Percentiles rank a stretch among this genome's conserved stretches.
Conservation (phyloP, 371 early-diverging fungal genomes). For the Apophysomyces elegans region DNA sequence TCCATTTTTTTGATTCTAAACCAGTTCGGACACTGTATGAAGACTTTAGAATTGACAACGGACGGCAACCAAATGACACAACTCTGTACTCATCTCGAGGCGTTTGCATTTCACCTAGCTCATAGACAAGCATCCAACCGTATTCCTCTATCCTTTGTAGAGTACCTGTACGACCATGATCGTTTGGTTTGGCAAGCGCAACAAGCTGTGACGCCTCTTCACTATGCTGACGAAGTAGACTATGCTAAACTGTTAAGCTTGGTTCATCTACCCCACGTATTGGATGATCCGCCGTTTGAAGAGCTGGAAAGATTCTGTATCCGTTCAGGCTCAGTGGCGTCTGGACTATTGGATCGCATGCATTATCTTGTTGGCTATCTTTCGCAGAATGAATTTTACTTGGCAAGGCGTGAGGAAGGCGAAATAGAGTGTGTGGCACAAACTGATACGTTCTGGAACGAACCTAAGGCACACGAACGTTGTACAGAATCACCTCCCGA, state of each 20-base stretch:
- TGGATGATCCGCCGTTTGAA: slow-evolving; percentile 19
- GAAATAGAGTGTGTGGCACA: slow-evolving; percentile 7
- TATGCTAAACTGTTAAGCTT: neutral
- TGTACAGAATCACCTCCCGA: slow-evolving; percentile 3
- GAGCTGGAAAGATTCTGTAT: slow-evolving; percentile 7
- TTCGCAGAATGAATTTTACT: neutral
- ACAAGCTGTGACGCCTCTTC: slow-evolving; percentile 6
- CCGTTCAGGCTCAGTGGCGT: neutral
- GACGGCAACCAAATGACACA: slow-evolving; percentile 5
- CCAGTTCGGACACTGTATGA: neutral
- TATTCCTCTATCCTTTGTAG: slow-evolving; percentile 15
- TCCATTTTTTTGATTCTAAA: neutral
- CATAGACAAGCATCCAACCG: slow-evolving; percentile 15
- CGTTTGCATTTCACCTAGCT: slow-evolving; percentile 14
- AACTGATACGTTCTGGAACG: slow-evolving; percentile 11
- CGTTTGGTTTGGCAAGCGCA: neutral
- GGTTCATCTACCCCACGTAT: neutral
- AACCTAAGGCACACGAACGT: neutral
- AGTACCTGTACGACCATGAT: slow-evolving; percentile 7
- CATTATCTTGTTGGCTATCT: neutral
- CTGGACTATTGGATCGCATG: neutral
- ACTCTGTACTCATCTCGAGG: slow-evolving; percentile 16
- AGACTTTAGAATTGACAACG: neutral
- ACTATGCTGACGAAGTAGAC: slow-evolving; percentile 2
- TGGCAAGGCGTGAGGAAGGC: neutral